Percentiles rank a stretch among this genome's conserved stretches.
These are phyloP conservation scores for Gracilaria vermiculophylla DNA, from an alignment of 23 red algal species.

Conservation along the genomic window DNA sequence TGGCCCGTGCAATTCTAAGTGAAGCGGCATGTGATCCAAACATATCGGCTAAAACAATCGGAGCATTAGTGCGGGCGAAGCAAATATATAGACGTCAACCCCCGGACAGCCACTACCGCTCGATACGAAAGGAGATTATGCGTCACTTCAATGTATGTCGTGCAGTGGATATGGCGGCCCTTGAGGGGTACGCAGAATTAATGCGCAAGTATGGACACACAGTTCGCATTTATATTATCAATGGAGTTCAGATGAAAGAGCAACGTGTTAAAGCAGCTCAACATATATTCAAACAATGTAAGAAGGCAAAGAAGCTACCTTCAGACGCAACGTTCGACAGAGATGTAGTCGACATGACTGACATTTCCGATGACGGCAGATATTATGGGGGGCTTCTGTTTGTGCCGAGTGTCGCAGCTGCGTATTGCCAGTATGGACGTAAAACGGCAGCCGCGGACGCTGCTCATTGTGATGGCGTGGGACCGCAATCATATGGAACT, in stretches of 20 bases:
- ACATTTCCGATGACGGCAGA: slow-evolving; percentile 7
- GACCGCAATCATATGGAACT: slow-evolving; percentile 46
- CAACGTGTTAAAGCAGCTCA: slow-evolving; percentile 9
- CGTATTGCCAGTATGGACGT: slow-evolving; percentile 1
- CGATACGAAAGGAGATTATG: not conserved
- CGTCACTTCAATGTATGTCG: not conserved
- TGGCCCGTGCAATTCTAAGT: not conserved
- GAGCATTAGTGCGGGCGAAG: not conserved
- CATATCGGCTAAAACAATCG: not conserved
- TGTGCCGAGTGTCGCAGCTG: slow-evolving; percentile 19
- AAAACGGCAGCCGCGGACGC: slow-evolving; percentile 25
- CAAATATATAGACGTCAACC: slow-evolving; percentile 37
- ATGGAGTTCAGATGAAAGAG: slow-evolving; percentile 13
- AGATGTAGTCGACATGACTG: not conserved
- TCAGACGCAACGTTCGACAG: not conserved
- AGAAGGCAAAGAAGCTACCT: slow-evolving; percentile 15
- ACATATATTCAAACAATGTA: slow-evolving; percentile 30
- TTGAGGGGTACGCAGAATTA: slow-evolving; percentile 27
- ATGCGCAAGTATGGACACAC: slow-evolving; percentile 14
- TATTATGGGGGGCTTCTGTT: slow-evolving; percentile 34
- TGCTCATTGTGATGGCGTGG: slow-evolving; percentile 32
- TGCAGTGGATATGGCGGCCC: slow-evolving; percentile 40
- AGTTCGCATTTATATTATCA: not conserved
- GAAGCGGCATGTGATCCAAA: slow-evolving; percentile 23
- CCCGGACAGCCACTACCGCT: slow-evolving; percentile 17